Base-by-base conservation (phyloP, 257 asterid species). In the Scutellaria barbata region DNA sequence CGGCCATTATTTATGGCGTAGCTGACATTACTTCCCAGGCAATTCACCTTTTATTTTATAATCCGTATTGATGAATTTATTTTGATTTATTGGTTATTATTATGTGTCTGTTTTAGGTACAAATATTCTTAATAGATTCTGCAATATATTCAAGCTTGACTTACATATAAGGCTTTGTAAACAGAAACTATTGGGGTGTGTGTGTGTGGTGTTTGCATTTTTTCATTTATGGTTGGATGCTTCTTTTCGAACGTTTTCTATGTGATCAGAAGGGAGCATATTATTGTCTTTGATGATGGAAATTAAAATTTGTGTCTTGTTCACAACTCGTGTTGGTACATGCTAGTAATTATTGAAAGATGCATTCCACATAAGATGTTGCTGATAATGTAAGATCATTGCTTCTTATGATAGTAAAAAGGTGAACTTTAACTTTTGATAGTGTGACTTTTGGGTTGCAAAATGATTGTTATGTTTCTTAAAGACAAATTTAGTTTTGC, bases 1-100 rank as follows among this genome's bases (percentile, higher is more conserved):
- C 94, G 9, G 85, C 88, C 40, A 9, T 89, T 16, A 93, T 93
- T 54, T 90, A 90, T 66, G 96, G 88, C 5, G 94, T 87, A 10
- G 94, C 98, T 41, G 98, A 93, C 71, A 52, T 81, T 6, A 85
- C 98, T 30, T 88, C 98, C 9, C 98, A 93, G 96, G 97, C 83
- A 63, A 47, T 66, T 72, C 45, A 40, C 1, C 42, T 55, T 63
- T 53, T 25, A 11, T 14, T 47, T 43, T 11, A n/a, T 22, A 41
- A 43, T 53, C 12, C n/a, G 1, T 54, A n/a, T 43, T 43, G 52
- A 30, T 52, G 52, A 1, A 46, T 58, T 14, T 51, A 13, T 7
- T 35, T 59, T 20, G 58, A 52, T 4, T 55, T 10, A 11, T 41
- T 25, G 5, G 58, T 16, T 17, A 33, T 43, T 30, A 30, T 8